A percentile compares a stretch with the other conserved stretches of the same genome.
phyloP scores from a whole-genome alignment of 176 grass and related monocot genomes.

The Carex littledalei region DNA sequence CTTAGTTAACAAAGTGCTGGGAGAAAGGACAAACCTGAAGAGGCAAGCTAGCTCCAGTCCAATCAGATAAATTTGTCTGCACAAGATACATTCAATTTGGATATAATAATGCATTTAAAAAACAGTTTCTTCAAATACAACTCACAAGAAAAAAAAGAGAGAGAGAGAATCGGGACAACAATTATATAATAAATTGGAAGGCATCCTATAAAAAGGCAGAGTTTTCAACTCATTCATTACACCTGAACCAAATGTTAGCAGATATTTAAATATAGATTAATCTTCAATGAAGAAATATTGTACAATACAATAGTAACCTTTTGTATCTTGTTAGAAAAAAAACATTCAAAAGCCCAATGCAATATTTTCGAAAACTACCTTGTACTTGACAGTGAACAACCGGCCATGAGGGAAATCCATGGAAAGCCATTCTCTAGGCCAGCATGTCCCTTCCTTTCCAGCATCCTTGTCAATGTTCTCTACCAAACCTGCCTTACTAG shows the following conservation, averaged over 20 bases:
- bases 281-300: neutral
- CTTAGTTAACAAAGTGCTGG: neutral
- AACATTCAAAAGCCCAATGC: neutral
- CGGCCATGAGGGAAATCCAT: constrained; percentile 85
- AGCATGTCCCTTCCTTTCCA: constrained; percentile 89
- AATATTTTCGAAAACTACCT: constrained; percentile 44
- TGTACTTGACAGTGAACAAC: constrained; percentile 84
- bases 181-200: neutral
- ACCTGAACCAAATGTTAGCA: neutral
- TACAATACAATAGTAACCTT: neutral
- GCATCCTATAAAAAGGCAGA: neutral
- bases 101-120: neutral
- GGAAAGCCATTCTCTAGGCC: constrained; percentile 95
- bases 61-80: constrained; percentile 99
- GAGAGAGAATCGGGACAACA: neutral
- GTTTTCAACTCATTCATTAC: neutral
- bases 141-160: neutral
- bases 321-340: neutral
- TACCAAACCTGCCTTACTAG: constrained; percentile 77
- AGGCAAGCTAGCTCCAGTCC: constrained; percentile 91
- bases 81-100: constrained; percentile 40
- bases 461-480: constrained; percentile 95
- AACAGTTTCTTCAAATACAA: constrained; percentile 6
- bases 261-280: neutral
- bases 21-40: constrained; percentile 66